Evolutionary conservation across 345 rosid species (phyloP).

Genomic region (Eucalyptus rudis): DNA sequence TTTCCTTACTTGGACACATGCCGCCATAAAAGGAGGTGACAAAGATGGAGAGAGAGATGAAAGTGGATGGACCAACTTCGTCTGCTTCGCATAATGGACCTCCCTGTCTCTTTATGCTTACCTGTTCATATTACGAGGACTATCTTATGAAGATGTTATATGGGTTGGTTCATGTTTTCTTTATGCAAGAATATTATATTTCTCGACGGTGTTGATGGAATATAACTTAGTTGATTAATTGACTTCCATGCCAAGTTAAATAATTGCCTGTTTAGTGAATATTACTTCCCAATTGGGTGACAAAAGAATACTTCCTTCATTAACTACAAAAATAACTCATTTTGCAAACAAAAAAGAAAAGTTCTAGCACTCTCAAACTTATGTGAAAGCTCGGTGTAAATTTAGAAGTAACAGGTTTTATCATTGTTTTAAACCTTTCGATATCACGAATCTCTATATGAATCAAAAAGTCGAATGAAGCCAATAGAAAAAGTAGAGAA

Average conservation of each 20-base stretch:
- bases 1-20: background rate
- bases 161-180: background rate
- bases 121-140: background rate
- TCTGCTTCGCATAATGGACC: background rate
- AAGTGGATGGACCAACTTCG: background rate
- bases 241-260: background rate
- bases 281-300: background rate
- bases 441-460: background rate
- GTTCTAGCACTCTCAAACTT: fast-evolving
- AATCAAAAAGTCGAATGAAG: fast-evolving
- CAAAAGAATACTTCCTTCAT: background rate
- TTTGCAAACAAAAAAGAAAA: background rate
- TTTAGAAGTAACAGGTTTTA: fast-evolving
- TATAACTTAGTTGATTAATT: background rate
- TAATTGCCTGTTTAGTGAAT: background rate
- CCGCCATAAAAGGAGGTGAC: background rate
- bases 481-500: background rate
- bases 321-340: background rate
- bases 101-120: background rate
- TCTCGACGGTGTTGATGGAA: background rate
- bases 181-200: background rate
- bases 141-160: background rate
- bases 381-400: fast-evolving
- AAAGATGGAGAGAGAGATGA: background rate
- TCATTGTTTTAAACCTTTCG: background rate